phyloP scores from a whole-genome alignment of 345 rosid species.

The Eucalyptus erythrocorys region DNA sequence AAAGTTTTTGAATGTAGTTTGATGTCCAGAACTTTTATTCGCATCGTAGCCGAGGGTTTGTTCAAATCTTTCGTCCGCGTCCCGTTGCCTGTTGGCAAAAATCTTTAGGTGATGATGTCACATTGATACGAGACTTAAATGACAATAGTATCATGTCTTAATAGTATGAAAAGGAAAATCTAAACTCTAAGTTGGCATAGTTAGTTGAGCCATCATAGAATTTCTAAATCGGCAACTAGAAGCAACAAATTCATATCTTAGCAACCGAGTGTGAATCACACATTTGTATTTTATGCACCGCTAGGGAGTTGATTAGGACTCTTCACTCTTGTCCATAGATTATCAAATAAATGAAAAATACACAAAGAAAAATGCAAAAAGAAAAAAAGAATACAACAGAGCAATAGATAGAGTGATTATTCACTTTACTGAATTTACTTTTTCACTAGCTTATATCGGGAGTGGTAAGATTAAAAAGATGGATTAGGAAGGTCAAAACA shows the following conservation, averaged over 20 bases:
- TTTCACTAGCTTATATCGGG: background rate
- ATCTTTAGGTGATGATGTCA: background rate
- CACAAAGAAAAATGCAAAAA: background rate
- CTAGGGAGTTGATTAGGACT: background rate
- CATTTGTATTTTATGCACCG: background rate
- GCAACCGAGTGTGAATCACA: background rate
- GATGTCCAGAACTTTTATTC: background rate
- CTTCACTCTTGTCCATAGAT: background rate
- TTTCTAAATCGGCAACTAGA: background rate
- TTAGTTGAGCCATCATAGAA: background rate
- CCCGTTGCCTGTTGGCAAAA: background rate
- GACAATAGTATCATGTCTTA: background rate
- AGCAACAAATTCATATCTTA: background rate
- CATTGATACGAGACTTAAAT: background rate
- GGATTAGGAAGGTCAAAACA: background rate
- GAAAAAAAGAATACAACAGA: background rate
- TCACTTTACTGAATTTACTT: background rate
- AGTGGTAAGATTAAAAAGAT: background rate
- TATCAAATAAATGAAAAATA: background rate
- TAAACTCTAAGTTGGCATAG: background rate
- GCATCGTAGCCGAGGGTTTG: background rate
- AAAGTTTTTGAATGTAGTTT: background rate
- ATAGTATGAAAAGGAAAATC: background rate
- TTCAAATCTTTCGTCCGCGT: background rate
- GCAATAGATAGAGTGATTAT: background rate